phyloP scores from a whole-genome alignment of 2,329 filamentous ascomycete species.

The Arthrinium phaeospermum region DNA sequence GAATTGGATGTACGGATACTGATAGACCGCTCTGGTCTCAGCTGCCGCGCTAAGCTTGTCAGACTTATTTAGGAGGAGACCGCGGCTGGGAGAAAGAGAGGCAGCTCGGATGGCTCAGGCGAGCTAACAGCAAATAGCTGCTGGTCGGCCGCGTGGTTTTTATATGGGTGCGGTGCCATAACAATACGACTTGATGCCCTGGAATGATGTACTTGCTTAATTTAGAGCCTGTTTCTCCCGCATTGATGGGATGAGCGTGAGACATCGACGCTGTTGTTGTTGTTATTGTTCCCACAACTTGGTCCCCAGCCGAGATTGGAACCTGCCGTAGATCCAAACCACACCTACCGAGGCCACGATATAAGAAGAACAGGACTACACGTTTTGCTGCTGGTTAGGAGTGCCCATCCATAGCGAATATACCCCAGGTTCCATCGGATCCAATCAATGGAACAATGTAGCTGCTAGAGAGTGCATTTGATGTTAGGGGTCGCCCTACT shows the following conservation, averaged over 20 bases:
- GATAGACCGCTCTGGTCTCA: not conserved
- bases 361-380: not conserved
- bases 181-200: not conserved
- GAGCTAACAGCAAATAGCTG: not conserved
- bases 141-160: not conserved
- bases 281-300: not conserved
- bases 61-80: not conserved
- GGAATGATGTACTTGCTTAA: not conserved
- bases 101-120: not conserved
- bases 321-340: not conserved
- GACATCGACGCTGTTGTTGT: not conserved
- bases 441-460: not conserved
- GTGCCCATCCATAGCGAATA: not conserved
- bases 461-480: not conserved
- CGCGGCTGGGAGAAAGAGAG: not conserved
- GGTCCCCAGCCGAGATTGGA: not conserved
- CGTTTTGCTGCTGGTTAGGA: not conserved
- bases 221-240: conserved; percentile 3
- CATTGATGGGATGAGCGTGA: not conserved
- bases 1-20: not conserved
- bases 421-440: not conserved
- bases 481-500: not conserved
- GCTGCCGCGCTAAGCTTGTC: conserved; percentile 5
- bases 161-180: not conserved
- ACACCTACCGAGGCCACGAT: not conserved